Evolutionary conservation across 75 land plant genomes (phyloP).

Genomic region (Larix kaempferi): DNA sequence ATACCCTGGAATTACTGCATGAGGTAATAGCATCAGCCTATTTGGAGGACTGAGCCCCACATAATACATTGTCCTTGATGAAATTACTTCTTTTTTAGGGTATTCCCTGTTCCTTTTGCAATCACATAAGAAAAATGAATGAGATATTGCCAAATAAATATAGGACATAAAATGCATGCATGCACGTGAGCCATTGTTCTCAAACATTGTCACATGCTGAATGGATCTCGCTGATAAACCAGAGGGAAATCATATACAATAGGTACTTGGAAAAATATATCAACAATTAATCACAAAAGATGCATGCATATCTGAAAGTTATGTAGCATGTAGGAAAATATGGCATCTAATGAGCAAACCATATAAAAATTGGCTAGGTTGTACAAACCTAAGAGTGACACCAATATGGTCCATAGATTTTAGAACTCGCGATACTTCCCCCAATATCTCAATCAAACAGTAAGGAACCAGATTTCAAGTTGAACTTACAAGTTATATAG

Average conservation of each 20-base stretch:
- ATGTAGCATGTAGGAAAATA: not conserved
- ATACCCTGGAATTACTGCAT: conserved; percentile 38
- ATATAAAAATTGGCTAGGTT: no score
- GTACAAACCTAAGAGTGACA: no score
- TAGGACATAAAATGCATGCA: not conserved
- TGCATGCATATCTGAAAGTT: not conserved
- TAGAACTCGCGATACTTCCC: no score
- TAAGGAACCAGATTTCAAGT: no score
- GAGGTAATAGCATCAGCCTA: conserved; percentile 20
- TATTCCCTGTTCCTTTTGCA: conserved; percentile 36
- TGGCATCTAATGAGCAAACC: no score
- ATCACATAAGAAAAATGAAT: not conserved
- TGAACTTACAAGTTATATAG: no score
- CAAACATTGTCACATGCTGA: not conserved
- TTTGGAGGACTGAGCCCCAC: conserved; percentile 5
- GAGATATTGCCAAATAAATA: conserved; percentile 1
- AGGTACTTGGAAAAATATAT: not conserved
- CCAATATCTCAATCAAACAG: no score
- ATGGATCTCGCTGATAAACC: not conserved
- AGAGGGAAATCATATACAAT: not conserved
- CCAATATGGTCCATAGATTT: no score
- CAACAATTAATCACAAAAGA: not conserved
- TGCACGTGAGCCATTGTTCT: not conserved
- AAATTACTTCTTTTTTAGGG: conserved; percentile 56
- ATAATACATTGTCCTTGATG: conserved; percentile 39